phyloP scores from a whole-genome alignment of 768 basidiomycete species.

The Filobasidium floriforme region DNA sequence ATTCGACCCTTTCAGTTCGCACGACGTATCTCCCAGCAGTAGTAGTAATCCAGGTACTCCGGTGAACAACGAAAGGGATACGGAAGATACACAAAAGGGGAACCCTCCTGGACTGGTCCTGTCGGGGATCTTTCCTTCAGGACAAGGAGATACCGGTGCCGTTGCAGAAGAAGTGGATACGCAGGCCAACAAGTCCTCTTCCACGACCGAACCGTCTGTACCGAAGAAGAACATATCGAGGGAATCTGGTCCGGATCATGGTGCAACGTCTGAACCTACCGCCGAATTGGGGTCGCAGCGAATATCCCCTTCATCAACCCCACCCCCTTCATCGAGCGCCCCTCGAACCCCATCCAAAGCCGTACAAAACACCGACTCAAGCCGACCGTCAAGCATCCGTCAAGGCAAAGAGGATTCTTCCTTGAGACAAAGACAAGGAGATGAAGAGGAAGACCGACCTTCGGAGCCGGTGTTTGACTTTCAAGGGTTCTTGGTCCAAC shows the following conservation, averaged over 20 bases:
- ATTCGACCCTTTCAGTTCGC: conserved; percentile 19
- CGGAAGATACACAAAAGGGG: background rate
- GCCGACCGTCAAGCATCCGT: no score
- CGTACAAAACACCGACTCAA: no score
- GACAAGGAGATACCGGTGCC: background rate
- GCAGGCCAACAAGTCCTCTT: background rate
- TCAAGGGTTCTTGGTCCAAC: conserved; percentile 88
- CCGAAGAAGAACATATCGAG: background rate
- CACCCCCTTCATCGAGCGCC: no score
- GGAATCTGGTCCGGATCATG: no score
- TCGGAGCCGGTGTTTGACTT: conserved; percentile 64
- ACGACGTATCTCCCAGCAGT: background rate
- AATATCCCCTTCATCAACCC: no score
- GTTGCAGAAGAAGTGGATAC: background rate
- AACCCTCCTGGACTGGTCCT: background rate
- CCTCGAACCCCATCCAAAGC: no score
- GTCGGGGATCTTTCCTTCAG: background rate
- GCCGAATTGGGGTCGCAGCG: no score
- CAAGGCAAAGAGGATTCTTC: no score
- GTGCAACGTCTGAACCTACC: no score
- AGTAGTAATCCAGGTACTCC: background rate
- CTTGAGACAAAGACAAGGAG: background rate
- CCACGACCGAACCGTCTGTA: background rate
- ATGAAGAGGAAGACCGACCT: background rate
- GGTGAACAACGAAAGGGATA: background rate